These are phyloP conservation scores for Aspergillus nanangensis DNA, from an alignment of 495 filamentous ascomycete genomes.

Conservation along the genomic window DNA sequence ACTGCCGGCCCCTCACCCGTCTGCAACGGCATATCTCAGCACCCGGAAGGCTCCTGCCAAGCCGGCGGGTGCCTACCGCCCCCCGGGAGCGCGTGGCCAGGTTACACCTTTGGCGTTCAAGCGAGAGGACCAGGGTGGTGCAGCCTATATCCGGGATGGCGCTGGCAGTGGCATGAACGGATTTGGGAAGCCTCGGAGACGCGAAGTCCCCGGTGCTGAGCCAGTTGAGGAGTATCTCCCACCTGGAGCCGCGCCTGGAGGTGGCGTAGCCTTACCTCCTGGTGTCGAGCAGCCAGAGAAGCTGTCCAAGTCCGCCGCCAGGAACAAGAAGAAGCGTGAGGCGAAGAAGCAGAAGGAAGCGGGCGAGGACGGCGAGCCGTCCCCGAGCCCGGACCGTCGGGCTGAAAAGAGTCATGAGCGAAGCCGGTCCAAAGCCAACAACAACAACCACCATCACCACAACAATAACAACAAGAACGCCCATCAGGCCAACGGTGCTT, in stretches of 20 bases:
- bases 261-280: constrained; percentile 57
- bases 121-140: constrained; percentile 94
- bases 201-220: constrained; percentile 78
- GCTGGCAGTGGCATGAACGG: constrained; percentile 65
- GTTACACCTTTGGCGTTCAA: constrained; percentile 91
- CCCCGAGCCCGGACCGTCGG: constrained; percentile 63
- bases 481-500: constrained; percentile 35
- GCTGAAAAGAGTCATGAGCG: constrained; percentile 49
- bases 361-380: constrained; percentile 45
- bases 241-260: constrained; percentile 65
- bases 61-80: constrained; percentile 90
- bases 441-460: no score
- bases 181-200: constrained; percentile 67
- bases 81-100: constrained; percentile 89
- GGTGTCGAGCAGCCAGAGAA: constrained; percentile 60
- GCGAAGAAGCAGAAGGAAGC: constrained; percentile 88
- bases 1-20: constrained; percentile 76
- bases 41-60: constrained; percentile 90
- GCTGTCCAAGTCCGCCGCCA: constrained; percentile 80
- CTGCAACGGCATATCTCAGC: constrained; percentile 75
- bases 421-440: constrained; percentile 53
- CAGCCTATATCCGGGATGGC: constrained; percentile 81
- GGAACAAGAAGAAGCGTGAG: constrained; percentile 99
- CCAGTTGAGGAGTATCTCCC: constrained; percentile 56
- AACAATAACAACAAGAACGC: constrained; percentile 26